Conservation (phyloP, 129 eudicot genomes). For the Oenanthe sinensis region DNA sequence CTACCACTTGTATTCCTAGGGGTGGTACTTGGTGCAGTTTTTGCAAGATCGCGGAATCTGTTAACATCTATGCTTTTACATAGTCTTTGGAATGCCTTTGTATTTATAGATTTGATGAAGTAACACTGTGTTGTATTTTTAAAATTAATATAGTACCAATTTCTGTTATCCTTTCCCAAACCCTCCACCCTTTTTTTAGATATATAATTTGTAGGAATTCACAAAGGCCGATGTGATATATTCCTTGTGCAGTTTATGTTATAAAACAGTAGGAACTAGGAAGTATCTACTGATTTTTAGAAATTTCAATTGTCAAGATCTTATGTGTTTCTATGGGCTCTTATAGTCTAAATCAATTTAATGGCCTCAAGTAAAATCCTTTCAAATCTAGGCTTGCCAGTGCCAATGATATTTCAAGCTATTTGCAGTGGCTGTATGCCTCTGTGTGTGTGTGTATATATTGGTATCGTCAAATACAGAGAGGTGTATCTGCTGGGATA, state of each 20-base stretch:
- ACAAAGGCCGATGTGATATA: not conserved
- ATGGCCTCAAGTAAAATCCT: not conserved
- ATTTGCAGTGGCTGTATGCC: not conserved
- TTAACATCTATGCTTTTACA: conserved; percentile 59
- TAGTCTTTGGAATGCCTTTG: conserved; percentile 71
- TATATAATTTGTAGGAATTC: not conserved
- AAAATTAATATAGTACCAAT: not conserved
- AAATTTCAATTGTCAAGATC: not conserved
- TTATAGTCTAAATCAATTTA: not conserved
- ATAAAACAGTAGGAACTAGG: not conserved
- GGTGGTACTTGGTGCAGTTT: conserved; percentile 56
- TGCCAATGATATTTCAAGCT: not conserved
- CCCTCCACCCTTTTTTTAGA: not conserved
- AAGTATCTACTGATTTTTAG: not conserved
- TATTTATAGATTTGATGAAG: conserved; percentile 64
- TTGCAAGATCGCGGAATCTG: conserved; percentile 52
- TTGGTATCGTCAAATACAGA: no score
- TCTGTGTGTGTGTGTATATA: not conserved
- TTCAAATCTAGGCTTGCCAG: not conserved
- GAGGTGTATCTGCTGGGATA: no score
- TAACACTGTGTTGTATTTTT: conserved; percentile 20
- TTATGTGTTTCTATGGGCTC: not conserved
- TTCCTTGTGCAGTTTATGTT: not conserved
- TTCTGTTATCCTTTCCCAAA: not conserved
- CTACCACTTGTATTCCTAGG: conserved; percentile 58